Conservation (phyloP, 192 early-diverging fungal species). For the Entrophospora sp. region DNA sequence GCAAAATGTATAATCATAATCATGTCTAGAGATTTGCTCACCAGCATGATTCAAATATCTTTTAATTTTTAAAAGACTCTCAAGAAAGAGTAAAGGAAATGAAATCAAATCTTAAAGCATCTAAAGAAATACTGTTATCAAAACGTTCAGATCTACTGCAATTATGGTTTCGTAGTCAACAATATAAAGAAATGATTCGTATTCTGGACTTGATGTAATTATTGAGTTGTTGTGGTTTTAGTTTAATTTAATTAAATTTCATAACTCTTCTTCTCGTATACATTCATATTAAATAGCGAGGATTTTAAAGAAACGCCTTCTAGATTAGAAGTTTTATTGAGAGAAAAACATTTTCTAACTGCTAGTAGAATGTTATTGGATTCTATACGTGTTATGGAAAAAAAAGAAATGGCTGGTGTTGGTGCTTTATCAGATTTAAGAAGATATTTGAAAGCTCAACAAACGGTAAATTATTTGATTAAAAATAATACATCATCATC, state of each 20-base stretch:
- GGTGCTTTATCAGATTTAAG: conserved; percentile 62
- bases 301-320: conserved; percentile 57
- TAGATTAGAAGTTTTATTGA: conserved; percentile 47
- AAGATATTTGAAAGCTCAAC: conserved; percentile 49
- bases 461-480: conserved; percentile 28
- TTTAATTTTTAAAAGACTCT: conserved; percentile 31
- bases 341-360: conserved; percentile 61
- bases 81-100: conserved; percentile 55
- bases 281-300: conserved; percentile 32
- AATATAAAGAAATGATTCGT: conserved; percentile 68
- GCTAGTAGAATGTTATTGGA: conserved; percentile 58
- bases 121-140: conserved; percentile 52
- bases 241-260: too few species aligned
- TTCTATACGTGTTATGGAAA: conserved; percentile 51
- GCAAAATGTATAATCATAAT: too few species aligned
- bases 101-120: conserved; percentile 53
- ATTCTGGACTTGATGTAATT: conserved; percentile 66
- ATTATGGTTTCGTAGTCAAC: conserved; percentile 64
- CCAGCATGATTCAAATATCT: too few species aligned
- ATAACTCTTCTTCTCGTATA: too few species aligned
- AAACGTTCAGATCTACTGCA: conserved; percentile 59
- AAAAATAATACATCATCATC: background rate
- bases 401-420: conserved; percentile 55
- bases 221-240: too few species aligned
- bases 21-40: too few species aligned